Conservation (phyloP, 164 flowering plant species). For the Chimonanthus salicifolius region DNA sequence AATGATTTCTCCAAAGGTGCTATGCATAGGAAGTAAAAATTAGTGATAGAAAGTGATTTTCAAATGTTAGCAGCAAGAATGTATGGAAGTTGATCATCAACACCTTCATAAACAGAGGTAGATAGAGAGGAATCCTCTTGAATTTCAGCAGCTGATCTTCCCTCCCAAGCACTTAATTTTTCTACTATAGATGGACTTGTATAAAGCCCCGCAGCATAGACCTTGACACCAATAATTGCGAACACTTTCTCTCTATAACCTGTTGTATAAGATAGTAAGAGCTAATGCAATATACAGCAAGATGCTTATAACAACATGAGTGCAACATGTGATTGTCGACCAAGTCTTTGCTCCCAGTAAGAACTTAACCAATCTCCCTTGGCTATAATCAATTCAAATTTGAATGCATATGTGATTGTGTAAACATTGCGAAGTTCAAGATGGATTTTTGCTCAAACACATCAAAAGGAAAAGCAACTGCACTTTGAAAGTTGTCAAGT, state of each 20-base stretch:
- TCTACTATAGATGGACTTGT: slow-evolving; percentile 28
- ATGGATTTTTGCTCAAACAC: no score
- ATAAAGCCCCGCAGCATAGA: slow-evolving; percentile 80
- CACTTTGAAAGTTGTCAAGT: no score
- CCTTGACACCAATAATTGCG: slow-evolving; percentile 85
- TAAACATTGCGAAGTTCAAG: no score
- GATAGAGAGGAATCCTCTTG: slow-evolving; percentile 41
- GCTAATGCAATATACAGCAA: no score
- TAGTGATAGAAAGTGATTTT: not conserved
- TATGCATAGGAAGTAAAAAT: slow-evolving; percentile 24
- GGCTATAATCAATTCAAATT: not conserved
- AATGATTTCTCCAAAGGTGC: slow-evolving; percentile 73
- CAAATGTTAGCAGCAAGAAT: not conserved
- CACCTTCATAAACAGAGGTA: slow-evolving; percentile 51
- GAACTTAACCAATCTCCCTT: not conserved
- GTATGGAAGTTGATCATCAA: not conserved
- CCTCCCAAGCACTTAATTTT: slow-evolving; percentile 43
- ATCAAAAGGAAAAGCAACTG: no score
- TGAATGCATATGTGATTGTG: not conserved
- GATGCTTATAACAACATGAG: not conserved
- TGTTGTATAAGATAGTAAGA: slow-evolving; percentile 17
- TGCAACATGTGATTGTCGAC: not conserved
- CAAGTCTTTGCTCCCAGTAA: not conserved
- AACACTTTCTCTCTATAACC: slow-evolving; percentile 85
- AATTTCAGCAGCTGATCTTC: slow-evolving; percentile 39